phyloP scores from a whole-genome alignment of 352 stramenopile genomes.

The Phytophthora quininea region DNA sequence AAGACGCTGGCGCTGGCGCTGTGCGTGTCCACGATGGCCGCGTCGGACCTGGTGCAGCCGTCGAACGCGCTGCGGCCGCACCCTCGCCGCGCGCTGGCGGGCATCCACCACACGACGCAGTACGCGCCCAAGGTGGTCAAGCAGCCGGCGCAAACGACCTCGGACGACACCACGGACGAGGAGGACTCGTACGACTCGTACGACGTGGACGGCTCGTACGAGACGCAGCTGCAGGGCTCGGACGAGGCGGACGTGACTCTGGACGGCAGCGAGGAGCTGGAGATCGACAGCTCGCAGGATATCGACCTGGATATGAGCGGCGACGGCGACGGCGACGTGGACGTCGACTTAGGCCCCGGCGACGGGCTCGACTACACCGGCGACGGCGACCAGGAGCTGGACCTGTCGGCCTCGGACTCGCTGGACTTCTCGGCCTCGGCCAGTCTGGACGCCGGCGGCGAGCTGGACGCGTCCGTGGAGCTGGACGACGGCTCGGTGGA shows the following conservation, averaged over 20 bases:
- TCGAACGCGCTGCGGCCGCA: constrained; percentile 29
- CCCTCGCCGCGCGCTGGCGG: constrained; percentile 21
- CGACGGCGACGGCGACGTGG: constrained; percentile 19
- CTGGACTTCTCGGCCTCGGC: constrained; percentile 37
- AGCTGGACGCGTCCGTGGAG: constrained; percentile 42
- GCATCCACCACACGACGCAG: constrained; percentile 40
- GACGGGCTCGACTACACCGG: constrained; percentile 39
- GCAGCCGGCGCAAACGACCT: constrained; percentile 18
- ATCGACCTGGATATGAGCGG: constrained; percentile 28
- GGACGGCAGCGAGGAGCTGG: constrained; percentile 20
- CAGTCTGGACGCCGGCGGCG: constrained; percentile 31
- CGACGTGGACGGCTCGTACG: constrained; percentile 30
- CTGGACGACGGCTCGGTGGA: constrained; percentile 42
- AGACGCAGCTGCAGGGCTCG: constrained; percentile 15
- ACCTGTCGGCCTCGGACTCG: constrained; percentile 19
- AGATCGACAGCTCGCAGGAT: constrained; percentile 31
- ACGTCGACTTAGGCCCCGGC: constrained; percentile 35
- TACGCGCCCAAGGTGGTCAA: constrained; percentile 39
- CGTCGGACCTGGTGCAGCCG: constrained; percentile 22
- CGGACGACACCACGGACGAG: constrained; percentile 11
- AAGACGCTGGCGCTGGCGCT: constrained; percentile 41
- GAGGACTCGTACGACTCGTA: constrained; percentile 28
- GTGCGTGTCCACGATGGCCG: constrained; percentile 33
- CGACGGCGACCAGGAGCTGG: constrained; percentile 26
- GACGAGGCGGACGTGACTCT: constrained; percentile 29